Conservation (phyloP, 2,329 filamentous ascomycete species). For the Raffaelea albimanens region DNA sequence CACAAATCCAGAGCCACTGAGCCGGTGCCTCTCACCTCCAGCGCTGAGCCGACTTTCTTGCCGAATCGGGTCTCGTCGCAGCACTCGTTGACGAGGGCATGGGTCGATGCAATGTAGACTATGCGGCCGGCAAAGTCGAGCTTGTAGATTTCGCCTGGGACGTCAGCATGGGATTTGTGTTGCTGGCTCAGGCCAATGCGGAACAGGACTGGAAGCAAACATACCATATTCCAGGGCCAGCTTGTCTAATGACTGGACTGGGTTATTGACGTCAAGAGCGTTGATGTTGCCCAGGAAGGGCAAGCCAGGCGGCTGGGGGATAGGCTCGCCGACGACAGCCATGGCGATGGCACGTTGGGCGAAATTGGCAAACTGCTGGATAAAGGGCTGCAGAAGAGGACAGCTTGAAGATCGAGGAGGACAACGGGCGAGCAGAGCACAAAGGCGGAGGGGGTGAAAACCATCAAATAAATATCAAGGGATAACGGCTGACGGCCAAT, state of each 20-base stretch:
- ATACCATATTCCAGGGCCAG: conserved; percentile 58
- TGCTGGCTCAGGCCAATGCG: background rate
- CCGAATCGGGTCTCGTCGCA: conserved; percentile 58
- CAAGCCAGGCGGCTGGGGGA: conserved; percentile 54
- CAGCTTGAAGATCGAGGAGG: no score
- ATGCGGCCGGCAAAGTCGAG: conserved; percentile 37
- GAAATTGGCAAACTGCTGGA: background rate
- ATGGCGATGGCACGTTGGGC: background rate
- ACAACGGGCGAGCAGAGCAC: no score
- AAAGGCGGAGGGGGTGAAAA: no score
- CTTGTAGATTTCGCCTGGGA: conserved; percentile 35
- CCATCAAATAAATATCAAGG: no score
- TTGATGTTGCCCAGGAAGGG: conserved; percentile 57
- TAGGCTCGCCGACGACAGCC: conserved; percentile 17
- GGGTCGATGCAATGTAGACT: conserved; percentile 17
- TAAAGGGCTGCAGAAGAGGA: no score
- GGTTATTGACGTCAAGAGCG: conserved; percentile 52
- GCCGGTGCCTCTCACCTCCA: conserved; percentile 26
- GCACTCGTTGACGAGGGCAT: conserved; percentile 45
- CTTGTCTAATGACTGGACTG: conserved; percentile 42
- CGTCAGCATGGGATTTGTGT: no score
- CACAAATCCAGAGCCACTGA: background rate
- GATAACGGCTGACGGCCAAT: no score
- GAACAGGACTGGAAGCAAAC: no score
- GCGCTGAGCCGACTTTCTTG: conserved; percentile 41